Percentiles rank a stretch among this genome's conserved stretches.
Conservation (phyloP, 352 stramenopile species). For the Phytophthora vignae region DNA sequence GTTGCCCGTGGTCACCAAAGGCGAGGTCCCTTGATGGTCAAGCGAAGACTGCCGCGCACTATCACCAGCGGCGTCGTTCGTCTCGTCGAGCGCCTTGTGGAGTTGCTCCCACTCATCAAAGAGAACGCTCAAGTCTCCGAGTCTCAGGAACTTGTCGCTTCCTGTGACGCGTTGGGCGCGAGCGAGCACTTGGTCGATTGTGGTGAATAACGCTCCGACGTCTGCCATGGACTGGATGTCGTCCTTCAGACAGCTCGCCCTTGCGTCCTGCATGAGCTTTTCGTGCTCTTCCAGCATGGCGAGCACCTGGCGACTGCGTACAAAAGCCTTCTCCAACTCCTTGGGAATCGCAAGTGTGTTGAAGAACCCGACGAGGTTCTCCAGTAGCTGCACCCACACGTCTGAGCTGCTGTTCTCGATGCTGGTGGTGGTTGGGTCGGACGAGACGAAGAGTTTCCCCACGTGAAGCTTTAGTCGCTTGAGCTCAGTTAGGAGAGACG, state of each 20-base stretch:
- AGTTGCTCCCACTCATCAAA: conserved; percentile 38
- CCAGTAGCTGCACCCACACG: conserved; percentile 11
- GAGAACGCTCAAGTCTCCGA: conserved; percentile 26
- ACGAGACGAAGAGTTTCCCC: conserved; percentile 18
- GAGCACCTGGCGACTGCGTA: conserved; percentile 25
- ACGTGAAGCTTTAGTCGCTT: conserved; percentile 24
- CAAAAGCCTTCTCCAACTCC: conserved; percentile 19
- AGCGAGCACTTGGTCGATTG: conserved; percentile 29
- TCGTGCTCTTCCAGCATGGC: conserved; percentile 30
- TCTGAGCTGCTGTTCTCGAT: conserved; percentile 3
- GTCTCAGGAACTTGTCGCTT: conserved; percentile 22
- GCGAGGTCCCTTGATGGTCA: not conserved
- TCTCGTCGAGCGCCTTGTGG: conserved; percentile 17
- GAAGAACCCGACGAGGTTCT: conserved; percentile 20
- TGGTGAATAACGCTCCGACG: conserved; percentile 19
- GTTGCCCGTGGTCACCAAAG: not conserved
- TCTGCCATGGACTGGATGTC: conserved; percentile 32
- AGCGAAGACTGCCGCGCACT: not conserved
- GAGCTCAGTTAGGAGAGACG: conserved; percentile 14
- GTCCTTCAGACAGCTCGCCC: conserved; percentile 27
- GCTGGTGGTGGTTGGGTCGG: not conserved
- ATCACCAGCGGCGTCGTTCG: not conserved
- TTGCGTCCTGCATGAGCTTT: conserved; percentile 26
- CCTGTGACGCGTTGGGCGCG: conserved; percentile 32
- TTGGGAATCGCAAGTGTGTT: conserved; percentile 23